These are phyloP conservation scores for Parastagonospora avenae DNA, from an alignment of 2,329 filamentous ascomycete genomes.

Conservation along the genomic window DNA sequence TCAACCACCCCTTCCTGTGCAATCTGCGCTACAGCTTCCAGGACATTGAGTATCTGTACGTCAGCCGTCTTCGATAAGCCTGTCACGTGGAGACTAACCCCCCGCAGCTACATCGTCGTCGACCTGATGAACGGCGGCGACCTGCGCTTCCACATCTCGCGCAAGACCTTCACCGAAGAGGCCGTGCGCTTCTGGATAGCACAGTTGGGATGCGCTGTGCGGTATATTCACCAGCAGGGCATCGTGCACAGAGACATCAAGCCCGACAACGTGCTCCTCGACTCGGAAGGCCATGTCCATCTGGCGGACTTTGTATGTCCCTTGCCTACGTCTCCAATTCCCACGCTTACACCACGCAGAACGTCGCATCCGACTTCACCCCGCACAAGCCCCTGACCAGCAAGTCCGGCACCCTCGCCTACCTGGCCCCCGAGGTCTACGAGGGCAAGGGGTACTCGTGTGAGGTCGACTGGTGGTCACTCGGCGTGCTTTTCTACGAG, in stretches of 20 bases:
- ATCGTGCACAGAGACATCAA: constrained; percentile 52
- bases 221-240: constrained; percentile 53
- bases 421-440: constrained; percentile 95
- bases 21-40: constrained; percentile 99
- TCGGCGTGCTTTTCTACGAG: constrained; percentile 98
- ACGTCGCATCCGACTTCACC: constrained; percentile 92
- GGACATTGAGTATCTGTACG: constrained; percentile 97
- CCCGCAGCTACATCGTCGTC: constrained; percentile 82
- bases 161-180: constrained; percentile 97
- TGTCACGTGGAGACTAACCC: constrained; percentile 15
- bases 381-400: constrained; percentile 84
- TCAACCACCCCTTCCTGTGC: constrained; percentile 97
- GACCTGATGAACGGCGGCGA: constrained; percentile 98
- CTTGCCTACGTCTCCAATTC: not conserved
- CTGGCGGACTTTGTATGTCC: constrained; percentile 89
- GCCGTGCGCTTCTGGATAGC: constrained; percentile 97
- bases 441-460: constrained; percentile 85
- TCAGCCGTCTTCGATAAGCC: constrained; percentile 5
- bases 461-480: constrained; percentile 97
- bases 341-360: constrained; percentile 63
- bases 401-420: constrained; percentile 95
- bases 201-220: constrained; percentile 87
- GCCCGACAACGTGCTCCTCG: constrained; percentile 49
- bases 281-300: constrained; percentile 74
- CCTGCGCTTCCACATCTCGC: constrained; percentile 93